Percentiles rank a stretch among this genome's conserved stretches.
These are phyloP conservation scores for Lodderomyces pseudojiufengensis DNA, from an alignment of 1,139 yeast species.

Conservation along the genomic window DNA sequence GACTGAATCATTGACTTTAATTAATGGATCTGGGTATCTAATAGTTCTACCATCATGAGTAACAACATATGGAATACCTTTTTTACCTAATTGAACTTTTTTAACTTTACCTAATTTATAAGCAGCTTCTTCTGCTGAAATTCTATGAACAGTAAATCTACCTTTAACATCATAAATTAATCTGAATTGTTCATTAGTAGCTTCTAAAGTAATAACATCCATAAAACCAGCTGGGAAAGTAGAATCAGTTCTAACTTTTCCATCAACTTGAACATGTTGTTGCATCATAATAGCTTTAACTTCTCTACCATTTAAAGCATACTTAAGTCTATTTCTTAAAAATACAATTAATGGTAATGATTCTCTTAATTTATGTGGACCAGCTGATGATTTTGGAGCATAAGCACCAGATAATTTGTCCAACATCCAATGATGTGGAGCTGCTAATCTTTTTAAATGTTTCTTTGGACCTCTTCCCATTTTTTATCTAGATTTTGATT, in stretches of 20 bases:
- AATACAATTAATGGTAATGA: constrained; percentile 96
- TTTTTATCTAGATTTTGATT: constrained; percentile 5
- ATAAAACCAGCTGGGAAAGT: constrained; percentile 99
- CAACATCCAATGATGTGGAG: constrained; percentile 99
- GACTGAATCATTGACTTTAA: constrained; percentile 96
- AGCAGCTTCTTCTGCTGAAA: constrained; percentile 96
- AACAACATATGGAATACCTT: constrained; percentile 95
- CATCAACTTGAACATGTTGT: constrained; percentile 98
- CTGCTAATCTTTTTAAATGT: constrained; percentile 45
- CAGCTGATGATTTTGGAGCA: constrained; percentile 99
- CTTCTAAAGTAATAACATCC: constrained; percentile 96
- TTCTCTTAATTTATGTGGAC: constrained; percentile 99
- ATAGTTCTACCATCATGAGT: constrained; percentile 99
- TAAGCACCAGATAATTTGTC: constrained; percentile 99
- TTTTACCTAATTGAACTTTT: constrained; percentile 97
- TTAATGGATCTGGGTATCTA: constrained; percentile 98
- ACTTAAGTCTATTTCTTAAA: constrained; percentile 99
- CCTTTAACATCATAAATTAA: constrained; percentile 97
- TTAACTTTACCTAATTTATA: constrained; percentile 98
- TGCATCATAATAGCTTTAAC: constrained; percentile 99
- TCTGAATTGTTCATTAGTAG: constrained; percentile 99
- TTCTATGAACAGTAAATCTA: constrained; percentile 99
- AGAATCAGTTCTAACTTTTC: constrained; percentile 98
- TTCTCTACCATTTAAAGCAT: constrained; percentile 99
- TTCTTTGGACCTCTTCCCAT: constrained; percentile 39